phyloP scores from a whole-genome alignment of 345 rosid species.

The Arabis alpina region DNA sequence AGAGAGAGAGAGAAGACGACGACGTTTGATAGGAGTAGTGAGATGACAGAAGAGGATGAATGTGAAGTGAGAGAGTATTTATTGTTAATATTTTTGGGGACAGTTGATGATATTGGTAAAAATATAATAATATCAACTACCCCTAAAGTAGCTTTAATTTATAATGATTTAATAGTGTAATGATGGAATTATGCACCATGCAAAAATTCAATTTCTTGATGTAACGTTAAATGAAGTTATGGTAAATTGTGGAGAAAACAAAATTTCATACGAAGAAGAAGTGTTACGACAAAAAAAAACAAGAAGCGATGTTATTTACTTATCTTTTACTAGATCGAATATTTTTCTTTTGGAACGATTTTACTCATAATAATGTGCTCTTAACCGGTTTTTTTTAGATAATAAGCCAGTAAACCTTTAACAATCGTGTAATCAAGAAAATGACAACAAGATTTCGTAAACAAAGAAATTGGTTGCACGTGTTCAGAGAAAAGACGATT shows the following conservation, averaged over 20 bases:
- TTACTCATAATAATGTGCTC: too few relatives aligned
- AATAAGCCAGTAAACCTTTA: too few relatives aligned
- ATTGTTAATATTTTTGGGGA: conserved; percentile 34
- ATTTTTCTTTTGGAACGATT: too few relatives aligned
- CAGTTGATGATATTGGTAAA: conserved; percentile 33
- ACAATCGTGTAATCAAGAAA: too few relatives aligned
- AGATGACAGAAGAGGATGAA: conserved; percentile 35
- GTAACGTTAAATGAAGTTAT: conserved; percentile 21
- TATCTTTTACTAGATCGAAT: too few relatives aligned
- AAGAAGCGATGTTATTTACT: not conserved
- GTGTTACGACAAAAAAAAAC: not conserved
- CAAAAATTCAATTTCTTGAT: conserved; percentile 20
- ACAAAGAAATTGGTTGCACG: too few relatives aligned
- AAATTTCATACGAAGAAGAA: not conserved
- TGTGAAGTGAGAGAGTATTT: conserved; percentile 40
- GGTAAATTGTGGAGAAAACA: not conserved
- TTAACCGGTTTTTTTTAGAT: too few relatives aligned
- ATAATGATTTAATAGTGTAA: conserved; percentile 18
- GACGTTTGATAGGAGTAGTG: conserved; percentile 30
- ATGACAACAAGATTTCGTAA: too few relatives aligned
- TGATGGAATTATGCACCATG: conserved; percentile 27
- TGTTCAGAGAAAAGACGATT: too few relatives aligned
- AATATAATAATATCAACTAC: conserved; percentile 12
- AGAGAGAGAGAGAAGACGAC: conserved; percentile 12
- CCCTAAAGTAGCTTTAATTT: conserved; percentile 27